Percentiles rank a stretch among this genome's conserved stretches.
Evolutionary conservation across 108 stramenopile species (phyloP).

Genomic region (Chaetoceros tenuissimus): DNA sequence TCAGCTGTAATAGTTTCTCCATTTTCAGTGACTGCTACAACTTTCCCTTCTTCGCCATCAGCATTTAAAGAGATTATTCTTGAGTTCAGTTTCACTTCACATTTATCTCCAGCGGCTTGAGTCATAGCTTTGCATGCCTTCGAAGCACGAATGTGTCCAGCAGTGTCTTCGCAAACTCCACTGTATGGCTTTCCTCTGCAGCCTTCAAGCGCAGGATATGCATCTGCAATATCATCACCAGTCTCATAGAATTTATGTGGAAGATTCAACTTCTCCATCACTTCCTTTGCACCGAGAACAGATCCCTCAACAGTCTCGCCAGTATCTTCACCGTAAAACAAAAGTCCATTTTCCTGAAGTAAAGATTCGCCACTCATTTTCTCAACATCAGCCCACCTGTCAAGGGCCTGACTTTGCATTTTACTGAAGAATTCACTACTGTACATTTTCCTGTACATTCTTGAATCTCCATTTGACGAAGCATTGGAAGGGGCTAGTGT

Average conservation of each 20-base stretch:
- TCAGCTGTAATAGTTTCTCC: conserved; percentile 23
- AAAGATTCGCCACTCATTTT: conserved; percentile 17
- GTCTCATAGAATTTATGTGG: conserved; percentile 22
- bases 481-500: conserved; percentile 21
- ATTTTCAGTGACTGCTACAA: conserved; percentile 17
- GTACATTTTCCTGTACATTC: conserved; percentile 39
- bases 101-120: conserved; percentile 19
- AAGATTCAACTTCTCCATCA: conserved; percentile 21
- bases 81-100: conserved; percentile 21
- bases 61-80: conserved; percentile 20
- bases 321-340: conserved; percentile 36
- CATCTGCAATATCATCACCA: conserved; percentile 21
- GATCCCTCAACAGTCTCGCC: conserved; percentile 31
- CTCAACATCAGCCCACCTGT: conserved; percentile 28
- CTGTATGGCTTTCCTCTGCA: conserved; percentile 28
- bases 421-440: conserved; percentile 29
- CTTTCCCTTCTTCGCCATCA: too few species aligned
- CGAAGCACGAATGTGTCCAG: conserved; percentile 29
- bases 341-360: conserved; percentile 21
- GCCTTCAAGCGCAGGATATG: conserved; percentile 19
- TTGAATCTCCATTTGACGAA: conserved; percentile 13
- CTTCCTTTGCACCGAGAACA: conserved; percentile 23
- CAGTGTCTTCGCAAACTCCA: conserved; percentile 34
- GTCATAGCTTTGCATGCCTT: conserved; percentile 34
- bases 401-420: conserved; percentile 26